These are phyloP conservation scores for Curvularia sp. DNA, from an alignment of 2,329 filamentous ascomycete species.

Conservation along the genomic window DNA sequence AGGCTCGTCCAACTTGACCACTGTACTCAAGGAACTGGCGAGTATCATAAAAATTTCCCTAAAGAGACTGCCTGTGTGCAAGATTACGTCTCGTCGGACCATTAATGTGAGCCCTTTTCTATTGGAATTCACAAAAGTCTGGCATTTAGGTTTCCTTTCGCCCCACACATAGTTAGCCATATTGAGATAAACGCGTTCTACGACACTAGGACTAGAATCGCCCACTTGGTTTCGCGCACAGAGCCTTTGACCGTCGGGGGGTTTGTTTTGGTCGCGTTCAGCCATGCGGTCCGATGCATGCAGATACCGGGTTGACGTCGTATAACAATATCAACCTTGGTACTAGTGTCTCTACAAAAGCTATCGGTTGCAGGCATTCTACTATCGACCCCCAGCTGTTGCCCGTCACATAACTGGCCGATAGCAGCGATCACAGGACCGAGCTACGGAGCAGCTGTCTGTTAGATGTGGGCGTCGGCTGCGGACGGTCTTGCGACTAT, in stretches of 20 bases:
- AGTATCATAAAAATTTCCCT: conserved; percentile 21
- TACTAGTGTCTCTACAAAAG: conserved; percentile 24
- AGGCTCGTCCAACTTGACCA: conserved; percentile 30
- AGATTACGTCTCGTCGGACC: conserved; percentile 15
- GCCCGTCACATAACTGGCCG: conserved; percentile 28
- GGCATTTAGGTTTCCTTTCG: conserved; percentile 26
- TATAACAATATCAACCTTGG: conserved; percentile 10
- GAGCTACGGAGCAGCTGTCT: conserved; percentile 2
- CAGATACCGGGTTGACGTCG: conserved; percentile 25
- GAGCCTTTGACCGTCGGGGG: conserved; percentile 20
- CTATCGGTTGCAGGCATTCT: conserved; percentile 23
- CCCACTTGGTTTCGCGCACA: not conserved
- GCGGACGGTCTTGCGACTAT: conserved; percentile 22
- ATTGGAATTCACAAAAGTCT: conserved; percentile 18
- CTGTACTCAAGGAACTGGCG: conserved; percentile 21
- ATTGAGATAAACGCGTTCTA: not conserved
- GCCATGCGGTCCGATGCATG: conserved; percentile 22
- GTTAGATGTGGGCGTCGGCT: conserved; percentile 27
- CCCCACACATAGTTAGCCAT: conserved; percentile 11
- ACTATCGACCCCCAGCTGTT: conserved; percentile 22
- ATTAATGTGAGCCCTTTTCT: conserved; percentile 15
- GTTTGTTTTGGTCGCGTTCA: conserved; percentile 22
- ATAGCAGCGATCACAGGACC: conserved; percentile 13
- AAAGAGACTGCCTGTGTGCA: conserved; percentile 15
- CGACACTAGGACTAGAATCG: not conserved